phyloP scores from a whole-genome alignment of 768 basidiomycete genomes.

The Strobilomyces confusus region DNA sequence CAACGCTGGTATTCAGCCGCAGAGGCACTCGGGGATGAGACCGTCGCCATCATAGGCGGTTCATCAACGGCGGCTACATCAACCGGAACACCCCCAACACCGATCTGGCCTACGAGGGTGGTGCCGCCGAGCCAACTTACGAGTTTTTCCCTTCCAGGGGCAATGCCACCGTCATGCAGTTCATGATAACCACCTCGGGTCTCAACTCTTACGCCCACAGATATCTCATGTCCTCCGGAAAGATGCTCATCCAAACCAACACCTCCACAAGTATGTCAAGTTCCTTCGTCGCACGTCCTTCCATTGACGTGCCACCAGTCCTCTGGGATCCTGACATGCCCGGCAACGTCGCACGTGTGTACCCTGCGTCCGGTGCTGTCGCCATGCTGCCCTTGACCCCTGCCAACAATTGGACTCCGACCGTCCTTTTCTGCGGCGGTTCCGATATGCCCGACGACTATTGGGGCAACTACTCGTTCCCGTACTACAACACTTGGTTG shows the following conservation, averaged over 20 bases:
- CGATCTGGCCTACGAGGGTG: slow-evolving; percentile 56
- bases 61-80: slow-evolving; percentile 73
- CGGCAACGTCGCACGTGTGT: slow-evolving; percentile 68
- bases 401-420: slow-evolving; percentile 81
- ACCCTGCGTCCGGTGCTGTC: slow-evolving; percentile 84
- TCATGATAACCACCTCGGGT: slow-evolving; percentile 66
- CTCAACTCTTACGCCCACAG: slow-evolving; percentile 74
- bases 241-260: slow-evolving; percentile 78
- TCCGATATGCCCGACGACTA: slow-evolving; percentile 65
- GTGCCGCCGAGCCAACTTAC: slow-evolving; percentile 71
- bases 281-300: too few species aligned
- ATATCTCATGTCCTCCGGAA: slow-evolving; percentile 69
- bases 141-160: slow-evolving; percentile 74
- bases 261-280: slow-evolving; percentile 55
- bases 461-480: slow-evolving; percentile 76
- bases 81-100: slow-evolving; percentile 68
- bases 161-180: slow-evolving; percentile 50
- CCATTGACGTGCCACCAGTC: slow-evolving; percentile 25
- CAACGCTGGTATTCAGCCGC: slow-evolving; percentile 77
- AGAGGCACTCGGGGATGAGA: slow-evolving; percentile 73
- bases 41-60: slow-evolving; percentile 79
- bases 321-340: slow-evolving; percentile 74
- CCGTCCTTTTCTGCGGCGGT: slow-evolving; percentile 90
- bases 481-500: slow-evolving; percentile 69
- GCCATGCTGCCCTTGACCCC: slow-evolving; percentile 91